Evolutionary conservation across 306 rosid genomes (phyloP).

Genomic region (Glycine soja): DNA sequence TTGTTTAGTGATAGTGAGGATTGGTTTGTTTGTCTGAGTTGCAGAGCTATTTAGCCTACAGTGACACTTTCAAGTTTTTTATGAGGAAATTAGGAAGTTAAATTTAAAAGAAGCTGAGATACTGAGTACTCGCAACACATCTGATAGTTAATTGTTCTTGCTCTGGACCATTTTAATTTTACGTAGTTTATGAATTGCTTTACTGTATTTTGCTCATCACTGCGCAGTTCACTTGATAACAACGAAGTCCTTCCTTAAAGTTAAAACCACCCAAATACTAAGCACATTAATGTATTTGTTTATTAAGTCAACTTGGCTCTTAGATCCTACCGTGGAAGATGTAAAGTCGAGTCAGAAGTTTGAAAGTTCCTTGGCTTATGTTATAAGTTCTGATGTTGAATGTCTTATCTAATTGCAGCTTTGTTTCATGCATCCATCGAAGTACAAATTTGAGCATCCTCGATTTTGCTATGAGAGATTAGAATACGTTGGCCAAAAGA

Average conservation of each 20-base stretch:
- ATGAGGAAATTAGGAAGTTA: conserved; percentile 17
- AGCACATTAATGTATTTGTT: not conserved
- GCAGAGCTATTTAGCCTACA: conserved; percentile 16
- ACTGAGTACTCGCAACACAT: not conserved
- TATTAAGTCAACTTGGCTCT: too few relatives aligned
- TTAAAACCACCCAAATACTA: conserved; percentile 28
- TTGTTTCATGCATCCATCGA: conserved; percentile 92
- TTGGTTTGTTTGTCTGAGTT: conserved; percentile 22
- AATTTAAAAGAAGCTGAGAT: conserved; percentile 1
- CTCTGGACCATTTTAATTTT: conserved; percentile 19
- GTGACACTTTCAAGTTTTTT: not conserved
- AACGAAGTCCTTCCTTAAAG: not conserved
- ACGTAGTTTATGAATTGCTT: conserved; percentile 31
- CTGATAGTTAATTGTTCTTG: conserved; percentile 9
- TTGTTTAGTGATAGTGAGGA: conserved; percentile 14
- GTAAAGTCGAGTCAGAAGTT: too few relatives aligned
- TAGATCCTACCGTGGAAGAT: too few relatives aligned
- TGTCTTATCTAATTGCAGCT: conserved; percentile 60
- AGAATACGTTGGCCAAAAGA: conserved; percentile 91
- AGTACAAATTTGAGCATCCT: conserved; percentile 92
- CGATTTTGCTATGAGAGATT: conserved; percentile 92
- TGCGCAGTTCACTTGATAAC: conserved; percentile 1
- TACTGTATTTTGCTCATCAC: conserved; percentile 3
- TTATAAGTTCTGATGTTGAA: conserved; percentile 43
- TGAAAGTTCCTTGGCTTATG: too few relatives aligned